These are phyloP conservation scores for Lentinula lateritia DNA, from an alignment of 768 basidiomycete genomes.

Conservation along the genomic window DNA sequence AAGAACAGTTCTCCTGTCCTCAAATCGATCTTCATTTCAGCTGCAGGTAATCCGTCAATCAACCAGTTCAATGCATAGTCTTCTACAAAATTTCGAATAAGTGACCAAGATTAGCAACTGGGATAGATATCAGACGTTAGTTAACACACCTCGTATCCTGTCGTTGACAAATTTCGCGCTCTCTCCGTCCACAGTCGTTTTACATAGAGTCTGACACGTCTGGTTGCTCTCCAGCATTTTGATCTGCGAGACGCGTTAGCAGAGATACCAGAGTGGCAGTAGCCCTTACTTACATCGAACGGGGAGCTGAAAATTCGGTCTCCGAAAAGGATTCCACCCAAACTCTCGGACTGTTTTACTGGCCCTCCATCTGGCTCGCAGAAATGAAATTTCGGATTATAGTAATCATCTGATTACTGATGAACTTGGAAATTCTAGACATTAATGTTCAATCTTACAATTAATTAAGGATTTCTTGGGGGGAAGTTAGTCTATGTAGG, in stretches of 20 bases:
- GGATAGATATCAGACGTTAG: background rate
- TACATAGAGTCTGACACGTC: conserved; percentile 77
- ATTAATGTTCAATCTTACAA: conserved; percentile 42
- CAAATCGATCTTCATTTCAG: conserved; percentile 83
- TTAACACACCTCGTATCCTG: conserved; percentile 48
- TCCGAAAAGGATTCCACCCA: conserved; percentile 94
- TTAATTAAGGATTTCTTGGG: conserved; percentile 85
- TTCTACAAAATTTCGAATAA: conserved; percentile 30
- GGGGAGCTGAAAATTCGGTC: conserved; percentile 91
- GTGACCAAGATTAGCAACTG: background rate
- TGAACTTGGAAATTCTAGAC: background rate
- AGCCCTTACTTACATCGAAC: conserved; percentile 69
- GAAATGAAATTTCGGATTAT: conserved; percentile 80
- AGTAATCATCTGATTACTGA: conserved; percentile 77
- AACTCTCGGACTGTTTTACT: conserved; percentile 70
- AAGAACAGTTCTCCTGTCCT: conserved; percentile 83
- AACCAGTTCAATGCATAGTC: conserved; percentile 95
- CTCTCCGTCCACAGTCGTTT: conserved; percentile 49
- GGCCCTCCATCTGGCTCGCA: conserved; percentile 76
- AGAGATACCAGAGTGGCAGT: conserved; percentile 6
- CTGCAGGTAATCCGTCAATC: conserved; percentile 88
- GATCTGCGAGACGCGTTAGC: conserved; percentile 41
- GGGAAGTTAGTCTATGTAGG: background rate
- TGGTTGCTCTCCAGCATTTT: conserved; percentile 73
- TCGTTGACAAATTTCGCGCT: conserved; percentile 89